Base-by-base conservation (phyloP, 306 rosid genomes). In the Trifolium subterraneum region DNA sequence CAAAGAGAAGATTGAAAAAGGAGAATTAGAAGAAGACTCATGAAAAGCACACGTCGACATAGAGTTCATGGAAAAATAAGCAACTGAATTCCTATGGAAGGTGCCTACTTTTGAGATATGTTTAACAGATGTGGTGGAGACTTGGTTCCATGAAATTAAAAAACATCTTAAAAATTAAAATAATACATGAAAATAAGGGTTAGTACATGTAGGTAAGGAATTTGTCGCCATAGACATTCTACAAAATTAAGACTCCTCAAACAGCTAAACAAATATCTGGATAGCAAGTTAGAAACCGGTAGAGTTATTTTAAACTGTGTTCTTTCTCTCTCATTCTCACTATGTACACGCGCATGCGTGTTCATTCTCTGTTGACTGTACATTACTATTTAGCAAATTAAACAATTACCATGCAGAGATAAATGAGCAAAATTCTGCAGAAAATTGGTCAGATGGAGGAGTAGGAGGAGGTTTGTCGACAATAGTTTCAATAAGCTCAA, bases 401-500 rank as follows among this genome's bases (percentile, higher is more conserved):
- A 77, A 74, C 73, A 75, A 67, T 86, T 88, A 95, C 99, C 99
- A 95, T 75, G 90, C 96, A 71, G 98, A 92, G 60, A 95, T 86
- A 81, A 95, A 92, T 48, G 97, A 76, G 86, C 98, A 88, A 87
- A 95, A 95, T 66, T 92, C 89, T 0, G 79, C 25, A 68, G 99
- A 88, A 85, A 92, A 95, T 39, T 92, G 97, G 77, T 87, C 93
- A 3, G 97, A 72, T 19, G 98, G 88, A 78, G 98, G 93, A 72
- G 63, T 79, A 45, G 99, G 99, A 70, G 99, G 93, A 75, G 97
- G 95, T 47, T 82, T 67, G 8, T 87, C 92, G 1, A 87, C 99
- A 47, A 95, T 86, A 73, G 97, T 80, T 71, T 82, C 90, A 89
- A 95, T 95, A 69, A 95, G 99, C 76, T 95, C 98, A 74, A 88